Percentiles rank a stretch among this genome's conserved stretches.
These are phyloP conservation scores for Ulota crispa DNA, from an alignment of 225 moss, liverwort and hornwort genomes.

Conservation along the genomic window DNA sequence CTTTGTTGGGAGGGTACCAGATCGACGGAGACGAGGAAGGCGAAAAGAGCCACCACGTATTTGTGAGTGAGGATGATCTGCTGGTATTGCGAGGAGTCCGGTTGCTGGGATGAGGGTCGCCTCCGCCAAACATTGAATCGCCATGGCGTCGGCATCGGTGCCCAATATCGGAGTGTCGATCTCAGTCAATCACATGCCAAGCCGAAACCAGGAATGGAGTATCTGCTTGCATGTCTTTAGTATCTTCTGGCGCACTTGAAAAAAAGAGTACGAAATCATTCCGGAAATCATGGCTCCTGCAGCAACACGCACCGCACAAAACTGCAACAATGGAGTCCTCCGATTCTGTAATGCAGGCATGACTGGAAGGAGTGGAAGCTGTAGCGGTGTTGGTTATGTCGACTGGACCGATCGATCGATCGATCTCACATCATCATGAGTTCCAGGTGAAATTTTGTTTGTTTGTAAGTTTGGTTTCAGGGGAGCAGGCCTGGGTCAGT, in stretches of 20 bases:
- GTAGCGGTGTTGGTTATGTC: background rate
- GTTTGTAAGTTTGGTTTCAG: background rate
- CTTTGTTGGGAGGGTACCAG: constrained; percentile 32
- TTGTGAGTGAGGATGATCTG: constrained; percentile 71
- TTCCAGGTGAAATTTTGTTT: background rate
- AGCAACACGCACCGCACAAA: background rate
- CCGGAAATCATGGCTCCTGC: constrained; percentile 11
- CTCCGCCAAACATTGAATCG: constrained; percentile 45
- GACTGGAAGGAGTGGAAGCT: no score
- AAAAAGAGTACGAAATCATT: background rate
- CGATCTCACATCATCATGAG: background rate
- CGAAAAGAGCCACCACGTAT: constrained; percentile 67
- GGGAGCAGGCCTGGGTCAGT: background rate
- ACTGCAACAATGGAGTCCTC: background rate
- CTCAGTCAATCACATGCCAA: constrained; percentile 15
- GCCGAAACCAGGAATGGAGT: background rate
- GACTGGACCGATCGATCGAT: background rate
- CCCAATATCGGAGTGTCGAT: background rate
- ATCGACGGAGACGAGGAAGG: constrained; percentile 68
- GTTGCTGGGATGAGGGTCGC: constrained; percentile 40
- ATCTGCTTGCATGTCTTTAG: constrained; percentile 1
- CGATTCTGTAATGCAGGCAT: constrained; percentile 3
- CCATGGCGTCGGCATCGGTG: constrained; percentile 52
- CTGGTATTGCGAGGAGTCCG: constrained; percentile 56
- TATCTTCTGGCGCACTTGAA: constrained; percentile 8